Conservation (phyloP, 2,329 filamentous ascomycete genomes). For the Pseudogymnoascus sp. region DNA sequence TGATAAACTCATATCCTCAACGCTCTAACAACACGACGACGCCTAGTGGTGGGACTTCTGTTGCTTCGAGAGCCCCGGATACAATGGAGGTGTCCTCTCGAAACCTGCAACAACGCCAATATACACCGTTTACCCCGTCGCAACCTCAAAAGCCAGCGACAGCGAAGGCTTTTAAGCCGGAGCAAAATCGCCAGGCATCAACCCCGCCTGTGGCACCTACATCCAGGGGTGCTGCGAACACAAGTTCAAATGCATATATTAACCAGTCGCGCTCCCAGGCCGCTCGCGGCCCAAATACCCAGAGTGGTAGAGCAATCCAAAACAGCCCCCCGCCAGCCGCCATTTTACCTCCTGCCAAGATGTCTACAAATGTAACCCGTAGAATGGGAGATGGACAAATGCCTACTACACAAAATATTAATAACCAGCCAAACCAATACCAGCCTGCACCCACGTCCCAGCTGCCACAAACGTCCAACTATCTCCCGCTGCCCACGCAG, state of each 20-base stretch:
- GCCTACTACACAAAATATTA: not conserved
- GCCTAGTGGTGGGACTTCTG: not conserved
- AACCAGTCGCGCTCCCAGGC: not conserved
- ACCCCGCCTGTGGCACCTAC: not conserved
- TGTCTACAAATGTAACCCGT: not conserved
- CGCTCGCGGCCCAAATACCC: not conserved
- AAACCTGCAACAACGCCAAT: not conserved
- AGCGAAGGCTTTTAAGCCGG: not conserved
- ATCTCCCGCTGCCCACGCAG: not conserved
- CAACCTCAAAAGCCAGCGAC: not conserved
- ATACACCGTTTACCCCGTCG: not conserved
- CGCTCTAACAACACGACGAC: not conserved
- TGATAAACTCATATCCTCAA: constrained; percentile 3
- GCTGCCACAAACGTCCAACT: not conserved
- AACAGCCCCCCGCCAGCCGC: not conserved
- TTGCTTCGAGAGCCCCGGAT: not conserved
- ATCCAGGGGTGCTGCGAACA: not conserved
- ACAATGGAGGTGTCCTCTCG: not conserved
- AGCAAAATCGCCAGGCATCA: not conserved
- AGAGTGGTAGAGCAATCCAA: not conserved
- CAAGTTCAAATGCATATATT: not conserved
- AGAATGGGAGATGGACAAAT: not conserved
- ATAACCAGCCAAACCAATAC: not conserved
- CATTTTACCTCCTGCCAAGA: not conserved
- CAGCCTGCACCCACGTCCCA: not conserved